A percentile compares a stretch with the other conserved stretches of the same genome.
phyloP scores from a whole-genome alignment of 805 yeast species.

The Spathaspora gorwiae region DNA sequence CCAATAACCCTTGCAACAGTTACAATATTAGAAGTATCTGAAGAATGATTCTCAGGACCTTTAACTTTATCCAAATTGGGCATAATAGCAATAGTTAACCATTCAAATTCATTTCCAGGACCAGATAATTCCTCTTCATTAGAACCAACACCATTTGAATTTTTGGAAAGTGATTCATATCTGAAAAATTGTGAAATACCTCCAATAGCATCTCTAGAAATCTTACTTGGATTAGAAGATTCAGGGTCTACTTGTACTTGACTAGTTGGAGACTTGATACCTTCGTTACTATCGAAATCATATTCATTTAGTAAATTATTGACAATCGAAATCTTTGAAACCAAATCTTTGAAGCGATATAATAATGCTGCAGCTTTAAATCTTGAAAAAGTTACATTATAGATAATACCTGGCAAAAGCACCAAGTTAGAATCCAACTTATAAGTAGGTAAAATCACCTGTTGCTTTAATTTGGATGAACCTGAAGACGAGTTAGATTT shows the following conservation, averaged over 20 bases:
- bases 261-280: neutral
- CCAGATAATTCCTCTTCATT: neutral
- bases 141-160: neutral
- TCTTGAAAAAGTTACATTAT: slow-evolving; percentile 50
- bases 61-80: slow-evolving; percentile 31
- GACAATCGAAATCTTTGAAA: slow-evolving; percentile 22
- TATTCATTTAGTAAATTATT: slow-evolving; percentile 31
- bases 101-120: slow-evolving; percentile 19
- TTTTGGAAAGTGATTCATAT: slow-evolving; percentile 10
- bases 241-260: neutral
- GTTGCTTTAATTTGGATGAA: slow-evolving; percentile 9
- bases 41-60: slow-evolving; percentile 12
- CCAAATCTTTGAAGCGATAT: slow-evolving; percentile 33
- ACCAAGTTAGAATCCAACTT: slow-evolving; percentile 42
- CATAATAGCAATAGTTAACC: slow-evolving; percentile 32
- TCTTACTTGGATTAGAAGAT: slow-evolving; percentile 12
- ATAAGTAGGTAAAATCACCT: slow-evolving; percentile 35
- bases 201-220: slow-evolving; percentile 27
- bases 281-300: slow-evolving; percentile 18
- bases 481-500: neutral
- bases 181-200: slow-evolving; percentile 24
- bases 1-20: slow-evolving; percentile 48
- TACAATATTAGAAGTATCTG: slow-evolving; percentile 17
- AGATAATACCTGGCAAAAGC: slow-evolving; percentile 58
- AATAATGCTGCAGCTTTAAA: slow-evolving; percentile 45